phyloP scores from a whole-genome alignment of 2,329 filamentous ascomycete genomes.

The Pseudovirgaria hyperparasitica region DNA sequence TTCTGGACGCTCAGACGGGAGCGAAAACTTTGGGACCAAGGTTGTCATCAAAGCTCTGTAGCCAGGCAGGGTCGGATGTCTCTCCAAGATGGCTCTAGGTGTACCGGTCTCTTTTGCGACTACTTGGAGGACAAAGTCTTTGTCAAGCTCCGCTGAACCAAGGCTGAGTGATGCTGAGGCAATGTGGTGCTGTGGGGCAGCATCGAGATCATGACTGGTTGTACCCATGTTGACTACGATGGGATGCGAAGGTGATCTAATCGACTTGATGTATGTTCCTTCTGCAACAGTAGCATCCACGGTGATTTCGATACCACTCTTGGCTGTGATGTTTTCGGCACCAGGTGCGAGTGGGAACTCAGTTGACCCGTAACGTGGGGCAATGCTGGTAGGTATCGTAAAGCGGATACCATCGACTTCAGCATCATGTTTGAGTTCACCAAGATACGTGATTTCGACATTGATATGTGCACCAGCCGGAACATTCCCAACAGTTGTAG shows the following conservation, averaged over 20 bases:
- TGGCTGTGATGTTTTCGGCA: slow-evolving; percentile 4
- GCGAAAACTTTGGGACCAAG: slow-evolving; percentile 55
- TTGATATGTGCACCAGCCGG: slow-evolving; percentile 43
- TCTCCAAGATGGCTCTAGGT: slow-evolving; percentile 55
- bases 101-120: slow-evolving; percentile 45
- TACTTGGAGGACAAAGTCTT: slow-evolving; percentile 56
- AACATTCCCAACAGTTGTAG: slow-evolving; percentile 55
- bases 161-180: slow-evolving; percentile 50
- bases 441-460: slow-evolving; percentile 53
- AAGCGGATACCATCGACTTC: slow-evolving; percentile 55
- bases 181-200: slow-evolving; percentile 41
- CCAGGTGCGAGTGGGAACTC: slow-evolving; percentile 27
- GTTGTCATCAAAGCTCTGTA: slow-evolving; percentile 59
- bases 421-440: slow-evolving; percentile 60
- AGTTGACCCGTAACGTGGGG: slow-evolving; percentile 57
- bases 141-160: slow-evolving; percentile 39
- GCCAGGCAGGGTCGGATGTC: slow-evolving; percentile 46
- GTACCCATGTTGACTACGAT: slow-evolving; percentile 53
- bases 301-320: slow-evolving; percentile 38
- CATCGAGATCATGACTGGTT: slow-evolving; percentile 33
- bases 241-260: slow-evolving; percentile 56
- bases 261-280: slow-evolving; percentile 43
- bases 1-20: slow-evolving; percentile 45
- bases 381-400: slow-evolving; percentile 54
- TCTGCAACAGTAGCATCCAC: slow-evolving; percentile 48